Conservation (phyloP, 257 asterid genomes). For the Orobanche coerulescens region DNA sequence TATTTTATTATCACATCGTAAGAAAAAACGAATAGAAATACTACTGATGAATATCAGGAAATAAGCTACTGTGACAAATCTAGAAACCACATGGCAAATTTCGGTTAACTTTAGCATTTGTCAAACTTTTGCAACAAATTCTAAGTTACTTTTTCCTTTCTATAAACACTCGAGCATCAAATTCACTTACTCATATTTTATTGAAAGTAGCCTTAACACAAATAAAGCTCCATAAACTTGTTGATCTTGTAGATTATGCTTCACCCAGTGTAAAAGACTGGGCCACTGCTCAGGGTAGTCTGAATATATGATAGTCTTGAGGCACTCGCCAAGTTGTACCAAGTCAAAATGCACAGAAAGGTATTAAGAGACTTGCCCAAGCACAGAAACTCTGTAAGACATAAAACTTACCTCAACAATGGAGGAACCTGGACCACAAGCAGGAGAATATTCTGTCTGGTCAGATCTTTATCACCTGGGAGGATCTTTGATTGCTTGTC, state of each 20-base stretch:
- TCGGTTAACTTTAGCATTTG: no score
- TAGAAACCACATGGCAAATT: no score
- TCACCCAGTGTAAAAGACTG: slow-evolving; percentile 80
- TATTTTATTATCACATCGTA: no score
- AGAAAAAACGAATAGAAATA: no score
- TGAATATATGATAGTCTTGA: slow-evolving; percentile 73
- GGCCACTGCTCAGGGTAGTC: slow-evolving; percentile 99
- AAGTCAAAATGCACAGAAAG: no score
- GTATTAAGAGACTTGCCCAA: no score
- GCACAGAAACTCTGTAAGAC: slow-evolving; percentile 54
- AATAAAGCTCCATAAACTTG: slow-evolving; percentile 89
- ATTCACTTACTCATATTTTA: slow-evolving; percentile 91
- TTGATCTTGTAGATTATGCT: slow-evolving; percentile 72
- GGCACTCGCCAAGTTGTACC: slow-evolving; percentile 90
- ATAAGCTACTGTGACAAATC: no score
- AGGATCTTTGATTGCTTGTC: slow-evolving; percentile 71
- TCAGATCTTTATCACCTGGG: slow-evolving; percentile 80
- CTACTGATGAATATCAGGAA: no score
- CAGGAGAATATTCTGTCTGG: slow-evolving; percentile 78
- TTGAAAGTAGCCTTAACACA: slow-evolving; percentile 80
- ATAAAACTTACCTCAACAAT: slow-evolving; percentile 61
- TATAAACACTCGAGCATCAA: no score
- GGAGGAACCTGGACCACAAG: slow-evolving; percentile 76
- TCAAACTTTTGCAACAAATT: no score
- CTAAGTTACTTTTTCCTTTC: no score